Evolutionary conservation across 345 rosid species (phyloP), one percentile per base, ranked within the genome.

Genomic region (Citrus reticulata): DNA sequence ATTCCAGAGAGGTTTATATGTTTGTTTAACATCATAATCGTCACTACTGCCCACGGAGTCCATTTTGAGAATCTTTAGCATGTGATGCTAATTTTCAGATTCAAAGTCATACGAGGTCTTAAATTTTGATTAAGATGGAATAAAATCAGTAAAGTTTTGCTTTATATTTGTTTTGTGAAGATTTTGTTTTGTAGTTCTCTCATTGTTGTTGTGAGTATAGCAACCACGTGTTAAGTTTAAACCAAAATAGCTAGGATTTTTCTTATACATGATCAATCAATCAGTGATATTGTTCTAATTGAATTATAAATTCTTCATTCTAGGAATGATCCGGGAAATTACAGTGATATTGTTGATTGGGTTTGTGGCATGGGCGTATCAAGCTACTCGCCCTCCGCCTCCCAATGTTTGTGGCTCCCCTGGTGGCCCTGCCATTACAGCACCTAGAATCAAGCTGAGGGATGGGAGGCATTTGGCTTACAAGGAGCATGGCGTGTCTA

Each of bases 391-490:
- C 65, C 92, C 91, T 9, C 92, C 86, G 7, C 86, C 85, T 54
- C 61, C 88, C 46, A 86, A 77, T 40, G 64, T 77, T 25, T 76
- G 84, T 62, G 90, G 90, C 72, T 86, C 88, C 64, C 83, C 87
- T 0, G 85, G 55, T 1, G 89, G 90, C 29, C 80, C 81, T 20
- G 67, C 86, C 39, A 73, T 86, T 61, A 88, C 87, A 32, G 80
- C 84, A 0, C 81, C 84, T 27, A 85, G 92, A 71, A 78, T 91
- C 68, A 85, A 83, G 80, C 78, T 91, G 20, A 83, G 89, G 80
- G 94, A 91, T 63, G 90, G 89, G n/a, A 86, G 94, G 63, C 78
- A 91, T 80, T 46, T 91, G 68, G 91, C 92, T 51, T 91, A 88
- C 87, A 80, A 73, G 29, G 91, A 89, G 82, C 84, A 73, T 30